These are phyloP conservation scores for Aspergillus sp. DNA, from an alignment of 2,329 filamentous ascomycete genomes.

Conservation along the genomic window DNA sequence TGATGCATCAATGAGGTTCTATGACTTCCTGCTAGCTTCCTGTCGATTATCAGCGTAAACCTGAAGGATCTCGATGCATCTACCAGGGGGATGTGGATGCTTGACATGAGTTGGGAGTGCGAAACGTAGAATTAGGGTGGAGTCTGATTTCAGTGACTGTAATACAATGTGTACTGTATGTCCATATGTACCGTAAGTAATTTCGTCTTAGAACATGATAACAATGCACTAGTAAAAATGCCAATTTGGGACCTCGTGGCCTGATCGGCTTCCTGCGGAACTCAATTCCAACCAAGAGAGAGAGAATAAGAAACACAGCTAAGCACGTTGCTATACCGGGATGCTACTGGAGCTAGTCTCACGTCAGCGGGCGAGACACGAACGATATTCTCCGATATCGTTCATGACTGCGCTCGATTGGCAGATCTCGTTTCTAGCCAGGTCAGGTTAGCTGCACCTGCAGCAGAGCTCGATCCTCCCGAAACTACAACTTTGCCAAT, in stretches of 20 bases:
- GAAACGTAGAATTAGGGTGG: background rate
- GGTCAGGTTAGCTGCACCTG: background rate
- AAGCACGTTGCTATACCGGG: background rate
- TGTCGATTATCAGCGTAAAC: too few relatives aligned
- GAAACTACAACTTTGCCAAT: background rate
- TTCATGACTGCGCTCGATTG: background rate
- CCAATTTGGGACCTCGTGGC: too few relatives aligned
- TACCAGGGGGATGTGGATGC: background rate
- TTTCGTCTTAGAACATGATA: background rate
- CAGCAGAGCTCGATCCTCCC: conserved; percentile 1
- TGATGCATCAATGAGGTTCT: background rate
- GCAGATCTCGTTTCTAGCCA: background rate
- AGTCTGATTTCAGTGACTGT: background rate
- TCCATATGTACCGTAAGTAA: background rate
- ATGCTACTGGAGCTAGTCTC: background rate
- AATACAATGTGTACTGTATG: background rate
- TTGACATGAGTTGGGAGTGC: background rate
- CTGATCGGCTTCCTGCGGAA: too few relatives aligned
- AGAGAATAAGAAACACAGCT: background rate
- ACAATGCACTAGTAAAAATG: background rate
- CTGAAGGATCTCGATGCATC: too few relatives aligned
- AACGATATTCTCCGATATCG: background rate
- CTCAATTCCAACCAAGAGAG: background rate
- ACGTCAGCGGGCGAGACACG: background rate
- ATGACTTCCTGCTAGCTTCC: background rate